Conservation (phyloP, 306 rosid genomes). For the Cucumis cinereus region DNA sequence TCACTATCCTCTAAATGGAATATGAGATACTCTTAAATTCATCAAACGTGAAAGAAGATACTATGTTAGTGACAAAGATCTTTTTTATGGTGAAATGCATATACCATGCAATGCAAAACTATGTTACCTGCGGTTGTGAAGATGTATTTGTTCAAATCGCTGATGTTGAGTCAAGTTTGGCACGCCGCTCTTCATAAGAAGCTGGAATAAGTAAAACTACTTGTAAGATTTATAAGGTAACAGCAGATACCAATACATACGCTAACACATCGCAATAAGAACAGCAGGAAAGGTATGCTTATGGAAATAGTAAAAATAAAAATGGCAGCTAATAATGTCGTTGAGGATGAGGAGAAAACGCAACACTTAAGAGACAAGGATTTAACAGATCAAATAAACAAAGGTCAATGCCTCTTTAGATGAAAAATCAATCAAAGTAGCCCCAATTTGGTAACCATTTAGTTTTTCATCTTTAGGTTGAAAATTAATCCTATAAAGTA, state of each 20-base stretch:
- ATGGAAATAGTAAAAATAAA: neutral
- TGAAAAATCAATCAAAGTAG: neutral
- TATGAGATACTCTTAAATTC: neutral
- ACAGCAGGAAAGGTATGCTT: neutral
- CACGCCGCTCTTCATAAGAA: slow-evolving; percentile 72
- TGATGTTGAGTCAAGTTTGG: slow-evolving; percentile 31
- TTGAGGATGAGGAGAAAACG: neutral
- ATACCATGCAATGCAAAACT: neutral
- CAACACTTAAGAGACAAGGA: neutral
- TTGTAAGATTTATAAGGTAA: slow-evolving; percentile 5
- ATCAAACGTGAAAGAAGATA: neutral
- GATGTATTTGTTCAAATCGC: neutral
- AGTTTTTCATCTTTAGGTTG: too few species aligned
- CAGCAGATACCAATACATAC: neutral
- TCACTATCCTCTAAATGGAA: neutral
- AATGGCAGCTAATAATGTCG: neutral
- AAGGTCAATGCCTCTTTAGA: neutral
- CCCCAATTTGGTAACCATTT: too few species aligned
- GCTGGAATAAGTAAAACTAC: slow-evolving; percentile 31
- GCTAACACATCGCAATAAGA: neutral
- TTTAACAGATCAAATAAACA: neutral
- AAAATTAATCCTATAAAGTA: too few species aligned
- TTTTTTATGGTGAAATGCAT: neutral
- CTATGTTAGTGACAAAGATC: neutral
- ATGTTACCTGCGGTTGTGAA: neutral